Conservation (phyloP, 148 eudicot species). For the Salicornia ramosissima region DNA sequence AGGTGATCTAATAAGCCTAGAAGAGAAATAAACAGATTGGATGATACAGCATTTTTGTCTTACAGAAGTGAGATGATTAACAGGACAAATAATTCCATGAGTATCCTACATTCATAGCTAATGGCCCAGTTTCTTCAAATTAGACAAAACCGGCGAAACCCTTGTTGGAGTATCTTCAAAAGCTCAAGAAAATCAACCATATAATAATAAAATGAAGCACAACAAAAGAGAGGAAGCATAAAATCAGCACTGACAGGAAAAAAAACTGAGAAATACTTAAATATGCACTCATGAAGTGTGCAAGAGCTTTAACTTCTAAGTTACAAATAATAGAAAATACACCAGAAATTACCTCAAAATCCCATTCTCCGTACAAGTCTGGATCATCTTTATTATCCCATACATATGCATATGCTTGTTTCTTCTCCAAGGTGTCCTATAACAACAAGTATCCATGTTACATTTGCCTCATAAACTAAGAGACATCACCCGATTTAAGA, state of each 20-base stretch:
- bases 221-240: background rate
- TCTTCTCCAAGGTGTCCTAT: conserved; percentile 55
- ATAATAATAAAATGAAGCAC: background rate
- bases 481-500: background rate
- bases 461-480: background rate
- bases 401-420: conserved; percentile 60
- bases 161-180: too few relatives aligned
- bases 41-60: background rate
- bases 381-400: conserved; percentile 69
- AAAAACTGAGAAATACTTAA: background rate
- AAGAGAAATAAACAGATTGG: too few relatives aligned
- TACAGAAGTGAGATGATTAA: background rate
- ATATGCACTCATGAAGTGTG: conserved; percentile 6
- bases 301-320: background rate
- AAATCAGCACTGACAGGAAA: background rate
- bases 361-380: conserved; percentile 73
- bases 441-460: conserved; percentile 16
- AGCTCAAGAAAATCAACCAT: background rate
- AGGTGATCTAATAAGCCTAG: too few relatives aligned
- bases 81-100: background rate
- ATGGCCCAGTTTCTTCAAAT: too few relatives aligned
- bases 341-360: conserved; percentile 57
- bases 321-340: background rate
- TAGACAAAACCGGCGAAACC: too few relatives aligned
- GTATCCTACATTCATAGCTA: background rate